Evolutionary conservation across 306 rosid genomes (phyloP).

Genomic region (Prunus salicina): DNA sequence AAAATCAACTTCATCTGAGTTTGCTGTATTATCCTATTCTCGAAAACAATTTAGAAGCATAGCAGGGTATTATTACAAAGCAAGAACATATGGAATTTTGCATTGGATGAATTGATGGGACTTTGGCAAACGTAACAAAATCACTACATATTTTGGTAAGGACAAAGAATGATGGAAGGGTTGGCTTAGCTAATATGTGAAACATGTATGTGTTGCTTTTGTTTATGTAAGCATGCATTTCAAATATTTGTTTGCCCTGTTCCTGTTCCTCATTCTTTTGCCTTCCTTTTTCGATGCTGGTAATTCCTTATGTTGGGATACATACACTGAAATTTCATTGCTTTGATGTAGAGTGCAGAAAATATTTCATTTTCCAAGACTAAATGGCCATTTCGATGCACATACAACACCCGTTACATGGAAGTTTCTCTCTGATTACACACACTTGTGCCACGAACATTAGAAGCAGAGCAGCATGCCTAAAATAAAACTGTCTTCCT

Average conservation of each 20-base stretch:
- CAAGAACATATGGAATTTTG: neutral
- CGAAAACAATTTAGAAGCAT: neutral
- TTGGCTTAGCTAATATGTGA: conserved; percentile 5
- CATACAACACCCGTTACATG: no score
- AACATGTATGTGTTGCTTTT: neutral
- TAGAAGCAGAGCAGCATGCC: no score
- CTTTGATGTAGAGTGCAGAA: neutral
- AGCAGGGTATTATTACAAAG: neutral
- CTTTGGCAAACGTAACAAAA: neutral
- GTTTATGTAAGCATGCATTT: neutral
- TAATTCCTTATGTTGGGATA: neutral
- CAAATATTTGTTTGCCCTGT: neutral
- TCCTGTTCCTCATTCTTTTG: neutral
- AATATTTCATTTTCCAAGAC: no score
- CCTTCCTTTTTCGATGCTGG: neutral
- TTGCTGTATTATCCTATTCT: neutral
- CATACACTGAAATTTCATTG: no score
- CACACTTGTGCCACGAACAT: no score
- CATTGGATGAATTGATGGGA: neutral
- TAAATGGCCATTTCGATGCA: no score
- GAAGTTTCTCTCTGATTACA: no score
- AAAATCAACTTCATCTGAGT: neutral
- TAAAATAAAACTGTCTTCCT: no score
- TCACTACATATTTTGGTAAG: neutral
- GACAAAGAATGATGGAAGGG: neutral